Evolutionary conservation across 2,329 filamentous ascomycete species (phyloP), one percentile per base, ranked within the genome.

Genomic region (Metarhizium anisopliae): DNA sequence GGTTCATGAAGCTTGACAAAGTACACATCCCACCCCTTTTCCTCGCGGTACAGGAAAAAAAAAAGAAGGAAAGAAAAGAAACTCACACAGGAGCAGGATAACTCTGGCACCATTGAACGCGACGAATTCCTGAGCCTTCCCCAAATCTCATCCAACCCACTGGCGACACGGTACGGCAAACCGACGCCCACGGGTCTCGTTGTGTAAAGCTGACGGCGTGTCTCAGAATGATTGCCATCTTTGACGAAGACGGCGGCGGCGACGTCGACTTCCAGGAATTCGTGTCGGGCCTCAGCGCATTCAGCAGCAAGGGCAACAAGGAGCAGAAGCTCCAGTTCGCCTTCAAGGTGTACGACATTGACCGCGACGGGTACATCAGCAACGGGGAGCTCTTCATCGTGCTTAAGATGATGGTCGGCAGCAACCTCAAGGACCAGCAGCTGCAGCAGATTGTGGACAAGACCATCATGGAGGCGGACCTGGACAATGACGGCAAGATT

Each of bases 321-420:
- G 91, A 96, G 74, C 93, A 99, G 77, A 99, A 99, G 79, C 82
- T 97, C 61, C 86, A 85, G 55, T 99, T 99, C 69, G 94, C 94
- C 49, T 99, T 99, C 83, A 96, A 96, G 74, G 94, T 99, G 59
- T 99, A 99, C 79, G 94, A 99, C 72, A 97, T 99, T 68, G 94
- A 99, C 74, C 90, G 94, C 58, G 94, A 99, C 72, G 94, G 94
- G 29, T 99, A 89, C 76, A 99, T 99, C 69, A 95, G 90, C 78
- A 99, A 99, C 73, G 94, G 94, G 66, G 94, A 99, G 78, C 83
- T 99, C 53, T 99, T 97, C 73, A 97, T 99, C 67, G 94, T 99
- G 68, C 81, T 99, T 67, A 99, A 99, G 87, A 99, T 99, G 94
- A 99, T 99, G 94, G 94, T 99, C 53, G 94, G 94, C 58, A 96